Conservation (phyloP, 2,329 filamentous ascomycete genomes). For the Scolecobasidium constrictum region DNA sequence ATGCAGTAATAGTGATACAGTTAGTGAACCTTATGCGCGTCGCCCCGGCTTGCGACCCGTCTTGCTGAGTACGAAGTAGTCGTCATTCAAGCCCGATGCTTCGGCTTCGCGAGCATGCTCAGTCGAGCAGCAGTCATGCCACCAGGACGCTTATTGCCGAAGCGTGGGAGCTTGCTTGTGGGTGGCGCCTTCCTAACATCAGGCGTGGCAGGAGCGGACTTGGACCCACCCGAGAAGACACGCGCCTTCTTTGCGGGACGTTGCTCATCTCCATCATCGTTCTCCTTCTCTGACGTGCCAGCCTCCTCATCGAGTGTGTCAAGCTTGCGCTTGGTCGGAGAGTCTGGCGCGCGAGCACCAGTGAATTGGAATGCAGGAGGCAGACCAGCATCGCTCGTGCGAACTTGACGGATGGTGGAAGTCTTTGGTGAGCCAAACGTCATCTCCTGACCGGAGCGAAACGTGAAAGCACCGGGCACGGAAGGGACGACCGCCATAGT, state of each 20-base stretch:
- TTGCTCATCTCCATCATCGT: constrained; percentile 10
- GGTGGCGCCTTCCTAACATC: neutral
- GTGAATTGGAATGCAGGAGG: constrained; percentile 11
- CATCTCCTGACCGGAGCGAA: constrained; percentile 34
- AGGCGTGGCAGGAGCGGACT: neutral
- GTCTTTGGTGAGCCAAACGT: constrained; percentile 28
- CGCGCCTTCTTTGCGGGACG: constrained; percentile 12
- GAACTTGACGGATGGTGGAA: constrained; percentile 28
- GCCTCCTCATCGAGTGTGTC: constrained; percentile 6
- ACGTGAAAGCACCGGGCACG: constrained; percentile 35
- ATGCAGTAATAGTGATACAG: too few species aligned
- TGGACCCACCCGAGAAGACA: constrained; percentile 1
- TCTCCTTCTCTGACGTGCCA: constrained; percentile 8
- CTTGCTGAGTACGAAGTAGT: too few species aligned
- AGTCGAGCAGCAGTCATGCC: constrained; percentile 26
- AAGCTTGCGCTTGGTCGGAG: constrained; percentile 18
- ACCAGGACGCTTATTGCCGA: constrained; percentile 17
- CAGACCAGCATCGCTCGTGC: constrained; percentile 28
- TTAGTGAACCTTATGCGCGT: too few species aligned
- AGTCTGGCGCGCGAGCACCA: constrained; percentile 9
- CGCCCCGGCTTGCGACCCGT: too few species aligned
- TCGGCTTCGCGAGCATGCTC: constrained; percentile 27
- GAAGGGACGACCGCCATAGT: constrained; percentile 16
- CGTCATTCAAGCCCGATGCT: constrained; percentile 14
- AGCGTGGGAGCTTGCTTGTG: constrained; percentile 3